Evolutionary conservation across 2,329 filamentous ascomycete species (phyloP).

Genomic region (Penicillium paneum): DNA sequence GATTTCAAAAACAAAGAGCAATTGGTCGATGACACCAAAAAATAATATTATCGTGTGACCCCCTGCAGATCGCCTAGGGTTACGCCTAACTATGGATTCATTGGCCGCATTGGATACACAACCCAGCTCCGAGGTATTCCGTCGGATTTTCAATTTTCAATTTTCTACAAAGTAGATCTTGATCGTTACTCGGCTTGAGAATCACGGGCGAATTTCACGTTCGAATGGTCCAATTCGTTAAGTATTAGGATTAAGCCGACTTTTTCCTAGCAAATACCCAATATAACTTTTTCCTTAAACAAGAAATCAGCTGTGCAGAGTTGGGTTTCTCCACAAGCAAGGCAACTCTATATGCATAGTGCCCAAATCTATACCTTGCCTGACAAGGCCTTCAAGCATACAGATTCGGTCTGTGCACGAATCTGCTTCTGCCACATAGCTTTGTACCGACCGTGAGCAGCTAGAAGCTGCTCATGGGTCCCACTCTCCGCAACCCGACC

Average conservation of each 20-base stretch:
- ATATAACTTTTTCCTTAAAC: neutral
- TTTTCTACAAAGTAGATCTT: no score
- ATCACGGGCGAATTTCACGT: neutral
- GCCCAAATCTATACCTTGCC: neutral
- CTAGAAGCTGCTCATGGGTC: neutral
- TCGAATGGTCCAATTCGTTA: neutral
- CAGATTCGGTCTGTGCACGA: neutral
- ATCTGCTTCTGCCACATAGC: slow-evolving; percentile 3
- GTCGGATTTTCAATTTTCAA: no score
- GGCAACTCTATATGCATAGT: neutral
- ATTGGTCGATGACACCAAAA: neutral
- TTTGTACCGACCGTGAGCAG: neutral
- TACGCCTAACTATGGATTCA: neutral
- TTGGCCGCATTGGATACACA: neutral
- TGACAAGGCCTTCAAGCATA: neutral
- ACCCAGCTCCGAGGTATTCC: neutral
- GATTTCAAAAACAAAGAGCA: neutral
- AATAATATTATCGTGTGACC: neutral
- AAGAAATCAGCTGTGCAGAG: neutral
- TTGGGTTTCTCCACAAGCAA: neutral
- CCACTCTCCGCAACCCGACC: neutral
- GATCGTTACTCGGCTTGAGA: neutral
- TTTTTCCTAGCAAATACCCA: neutral
- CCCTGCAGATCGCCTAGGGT: neutral
- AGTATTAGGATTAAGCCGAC: neutral